Percentiles rank a stretch among this genome's conserved stretches.
Conservation (phyloP, 495 filamentous ascomycete species). For the Talaromyces stipitatus region DNA sequence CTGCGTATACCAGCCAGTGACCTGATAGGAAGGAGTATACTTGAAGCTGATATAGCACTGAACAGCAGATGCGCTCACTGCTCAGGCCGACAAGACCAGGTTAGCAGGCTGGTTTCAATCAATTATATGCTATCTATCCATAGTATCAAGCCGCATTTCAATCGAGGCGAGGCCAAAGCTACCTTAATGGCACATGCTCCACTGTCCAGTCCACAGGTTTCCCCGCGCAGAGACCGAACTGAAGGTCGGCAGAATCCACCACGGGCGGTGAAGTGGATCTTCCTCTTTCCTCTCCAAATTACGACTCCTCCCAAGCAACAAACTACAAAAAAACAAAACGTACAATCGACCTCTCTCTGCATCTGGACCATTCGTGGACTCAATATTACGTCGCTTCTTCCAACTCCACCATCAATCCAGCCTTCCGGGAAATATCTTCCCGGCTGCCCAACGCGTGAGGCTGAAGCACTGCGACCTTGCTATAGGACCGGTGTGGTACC, state of each 20-base stretch:
- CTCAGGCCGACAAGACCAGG: background rate
- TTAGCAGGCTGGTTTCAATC: background rate
- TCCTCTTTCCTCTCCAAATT: background rate
- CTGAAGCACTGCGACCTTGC: slow-evolving; percentile 19
- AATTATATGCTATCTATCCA: background rate
- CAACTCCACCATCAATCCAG: background rate
- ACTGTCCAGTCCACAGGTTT: background rate
- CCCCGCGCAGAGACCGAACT: background rate
- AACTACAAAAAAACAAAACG: background rate
- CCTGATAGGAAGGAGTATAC: background rate
- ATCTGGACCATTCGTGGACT: background rate
- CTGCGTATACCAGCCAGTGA: background rate
- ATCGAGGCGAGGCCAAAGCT: background rate
- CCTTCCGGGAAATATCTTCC: background rate
- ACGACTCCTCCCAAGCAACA: background rate
- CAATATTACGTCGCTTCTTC: background rate
- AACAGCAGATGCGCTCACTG: background rate
- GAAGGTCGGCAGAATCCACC: background rate
- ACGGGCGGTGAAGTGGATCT: background rate
- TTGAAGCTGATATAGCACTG: background rate
- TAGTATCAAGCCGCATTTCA: background rate
- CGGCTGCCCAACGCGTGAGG: slow-evolving; percentile 36
- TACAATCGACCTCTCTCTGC: too few relatives aligned
- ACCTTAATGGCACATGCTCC: background rate
- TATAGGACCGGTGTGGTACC: background rate